Conservation (phyloP, 192 early-diverging fungal genomes). For the Backusella psychrophila region DNA sequence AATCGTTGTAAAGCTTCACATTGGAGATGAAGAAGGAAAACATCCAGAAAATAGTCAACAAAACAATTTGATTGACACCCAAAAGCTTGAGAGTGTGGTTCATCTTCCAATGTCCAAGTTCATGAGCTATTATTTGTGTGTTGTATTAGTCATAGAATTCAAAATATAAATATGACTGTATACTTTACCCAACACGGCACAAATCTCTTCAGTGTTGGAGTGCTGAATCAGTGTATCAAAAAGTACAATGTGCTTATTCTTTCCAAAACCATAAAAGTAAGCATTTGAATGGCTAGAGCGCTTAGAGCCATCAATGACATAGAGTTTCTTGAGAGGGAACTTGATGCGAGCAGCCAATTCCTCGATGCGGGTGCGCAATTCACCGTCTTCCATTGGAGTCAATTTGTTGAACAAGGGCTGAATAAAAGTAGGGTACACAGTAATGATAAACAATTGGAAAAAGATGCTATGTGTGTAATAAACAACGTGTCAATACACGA, state of each 20-base stretch:
- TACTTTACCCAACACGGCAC: slow-evolving; percentile 82
- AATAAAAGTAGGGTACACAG: slow-evolving; percentile 92
- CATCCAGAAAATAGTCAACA: slow-evolving; percentile 72
- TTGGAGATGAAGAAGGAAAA: slow-evolving; percentile 79
- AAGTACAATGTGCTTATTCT: slow-evolving; percentile 95
- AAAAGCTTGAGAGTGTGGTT: slow-evolving; percentile 83
- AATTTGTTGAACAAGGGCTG: slow-evolving; percentile 99
- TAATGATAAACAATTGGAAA: slow-evolving; percentile 71
- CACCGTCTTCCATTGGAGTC: slow-evolving; percentile 79
- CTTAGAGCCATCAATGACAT: slow-evolving; percentile 94
- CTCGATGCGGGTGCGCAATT: slow-evolving; percentile 79
- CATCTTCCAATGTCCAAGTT: slow-evolving; percentile 94
- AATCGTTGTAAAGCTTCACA: slow-evolving; percentile 74
- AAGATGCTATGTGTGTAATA: slow-evolving; percentile 42
- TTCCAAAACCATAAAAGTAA: slow-evolving; percentile 95
- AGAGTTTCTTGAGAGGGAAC: slow-evolving; percentile 93
- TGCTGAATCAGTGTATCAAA: slow-evolving; percentile 93
- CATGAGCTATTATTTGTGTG: slow-evolving; percentile 62
- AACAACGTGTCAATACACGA: not conserved
- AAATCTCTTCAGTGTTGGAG: slow-evolving; percentile 79
- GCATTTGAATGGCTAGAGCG: slow-evolving; percentile 93
- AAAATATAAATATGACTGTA: not conserved
- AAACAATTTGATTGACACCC: slow-evolving; percentile 68
- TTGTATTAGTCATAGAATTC: not conserved
- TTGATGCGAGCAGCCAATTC: slow-evolving; percentile 74